Base-by-base conservation (phyloP, 371 early-diverging fungal species). In the Paraphysoderma sedebokerense region DNA sequence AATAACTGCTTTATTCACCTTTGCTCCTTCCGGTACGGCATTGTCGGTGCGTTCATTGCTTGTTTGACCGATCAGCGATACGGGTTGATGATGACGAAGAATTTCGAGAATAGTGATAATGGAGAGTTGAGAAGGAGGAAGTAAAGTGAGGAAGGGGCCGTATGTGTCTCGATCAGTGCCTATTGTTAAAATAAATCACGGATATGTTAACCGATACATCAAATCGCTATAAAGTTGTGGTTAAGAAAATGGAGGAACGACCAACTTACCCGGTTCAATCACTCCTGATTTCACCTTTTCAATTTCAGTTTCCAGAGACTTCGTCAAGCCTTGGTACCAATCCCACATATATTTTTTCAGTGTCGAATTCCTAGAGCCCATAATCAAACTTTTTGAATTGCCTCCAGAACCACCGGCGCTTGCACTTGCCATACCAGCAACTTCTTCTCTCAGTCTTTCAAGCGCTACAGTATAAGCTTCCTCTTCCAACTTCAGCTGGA, bases 21-120 rank as follows among this genome's bases (percentile, higher is more conserved):
- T 69, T 66, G 74, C 74, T 17, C 32, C 38, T 32, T 11, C 13
- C 3, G 27, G 71, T 63, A 36, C 62, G 59, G 45, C 66, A 29
- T 52, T 44, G 12, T 12, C 8, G 47, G 42, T 20, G 22, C 24
- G 19, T 20, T 28, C 11, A 20, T 23, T 8, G 9, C 17, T 22
- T n/a, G n/a, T n/a, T n/a, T n/a, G n/a, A n/a, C n/a, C n/a, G n/a
- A n/a, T n/a, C n/a, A n/a, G n/a, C n/a, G n/a, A n/a, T n/a, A n/a
- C n/a, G 26, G 22, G 17, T 0, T 50, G 72, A 57, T 76, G 70
- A 20, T 73, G 55, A 24, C 87, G 74, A 32, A 91, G 44, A 8
- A 87, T 53, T 53, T 85, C 87, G 28, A 85, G 58, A 47, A 95
- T 86, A 28, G 85, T 80, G 44, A 91, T 83, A n/a, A 80, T 67